Base-by-base conservation (phyloP, 129 eudicot genomes). In the Pseudognaphalium luteoalbum region DNA sequence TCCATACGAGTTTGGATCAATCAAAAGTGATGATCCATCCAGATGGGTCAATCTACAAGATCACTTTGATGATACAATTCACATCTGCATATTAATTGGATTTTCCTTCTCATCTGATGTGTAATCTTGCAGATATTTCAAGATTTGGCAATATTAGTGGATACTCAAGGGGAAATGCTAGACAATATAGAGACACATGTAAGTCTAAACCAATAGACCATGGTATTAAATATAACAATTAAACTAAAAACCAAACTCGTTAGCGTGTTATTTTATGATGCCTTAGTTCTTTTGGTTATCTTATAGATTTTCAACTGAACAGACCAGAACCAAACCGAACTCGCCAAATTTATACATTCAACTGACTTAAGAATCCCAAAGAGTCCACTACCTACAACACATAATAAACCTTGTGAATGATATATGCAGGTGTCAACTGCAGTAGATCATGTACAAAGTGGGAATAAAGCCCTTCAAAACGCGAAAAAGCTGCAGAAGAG, bases 111-210 rank as follows among this genome's bases (percentile, higher is more conserved):
- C 44, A 44, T 28, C 2, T 33, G 35, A 70, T 60, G 33, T 29
- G 66, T 44, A 61, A 11, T 57, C 17, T 44, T 88, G 88, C 85
- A 93, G 98, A 88, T 90, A 78, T 93, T 93, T 81, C 33, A 84
- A 66, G 98, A 93, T 86, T 82, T 93, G 89, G 96, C 98, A n/a
- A 92, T 93, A 20, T 74, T 93, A 81, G 97, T 90, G 63, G 92
- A 90, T 73, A 87, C 97, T 58, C 98, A 90, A 82, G 96, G 97
- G 47, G 98, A 90, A 74, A 80, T 88, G 85, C 88, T 93, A 21
- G 91, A 93, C 82, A 90, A 90, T 82, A 93, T 93, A 56, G 98
- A 93, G 71, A 85, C 92, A 68, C 91, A 93, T 86, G 98, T 93
- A 86, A 82, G 70, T 44, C 58, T 35, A 22, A 50, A 28, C 33